These are phyloP conservation scores for Sclerotinia trifoliorum DNA, from an alignment of 2,329 filamentous ascomycete genomes.

Conservation along the genomic window DNA sequence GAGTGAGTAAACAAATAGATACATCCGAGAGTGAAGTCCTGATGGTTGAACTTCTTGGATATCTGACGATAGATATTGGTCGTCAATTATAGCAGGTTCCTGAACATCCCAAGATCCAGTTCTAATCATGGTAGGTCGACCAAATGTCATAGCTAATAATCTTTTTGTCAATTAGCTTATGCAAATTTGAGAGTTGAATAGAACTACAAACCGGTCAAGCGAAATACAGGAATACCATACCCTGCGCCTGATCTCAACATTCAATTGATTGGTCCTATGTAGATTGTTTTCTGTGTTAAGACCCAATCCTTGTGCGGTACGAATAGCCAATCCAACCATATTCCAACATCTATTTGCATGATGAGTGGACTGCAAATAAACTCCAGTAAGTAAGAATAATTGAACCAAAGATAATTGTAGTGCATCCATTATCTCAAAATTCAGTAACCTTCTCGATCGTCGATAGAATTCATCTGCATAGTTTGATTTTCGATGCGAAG, in stretches of 20 bases:
- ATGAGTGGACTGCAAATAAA: conserved; percentile 38
- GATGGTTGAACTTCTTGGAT: conserved; percentile 34
- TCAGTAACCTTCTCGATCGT: conserved; percentile 34
- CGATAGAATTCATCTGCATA: conserved; percentile 37
- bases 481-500: conserved; percentile 16
- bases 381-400: conserved; percentile 36
- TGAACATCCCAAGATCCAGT: conserved; percentile 18
- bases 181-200: background rate
- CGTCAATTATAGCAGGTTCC: conserved; percentile 34
- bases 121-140: conserved; percentile 32
- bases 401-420: conserved; percentile 37
- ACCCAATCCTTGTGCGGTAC: conserved; percentile 38
- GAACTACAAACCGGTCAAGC: conserved; percentile 34
- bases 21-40: conserved; percentile 32
- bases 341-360: conserved; percentile 40
- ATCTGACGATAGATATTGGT: conserved; percentile 35
- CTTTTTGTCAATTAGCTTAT: conserved; percentile 25
- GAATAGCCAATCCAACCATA: conserved; percentile 37
- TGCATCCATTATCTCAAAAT: conserved; percentile 36
- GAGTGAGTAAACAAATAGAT: conserved; percentile 29
- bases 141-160: conserved; percentile 36
- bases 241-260: conserved; percentile 37
- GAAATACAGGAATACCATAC: conserved; percentile 39
- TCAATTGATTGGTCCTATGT: conserved; percentile 29
- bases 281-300: conserved; percentile 29